Percentiles rank a stretch among this genome's conserved stretches.
Evolutionary conservation across 305 asterid genomes (phyloP).

Genomic region (Rubia balearica): DNA sequence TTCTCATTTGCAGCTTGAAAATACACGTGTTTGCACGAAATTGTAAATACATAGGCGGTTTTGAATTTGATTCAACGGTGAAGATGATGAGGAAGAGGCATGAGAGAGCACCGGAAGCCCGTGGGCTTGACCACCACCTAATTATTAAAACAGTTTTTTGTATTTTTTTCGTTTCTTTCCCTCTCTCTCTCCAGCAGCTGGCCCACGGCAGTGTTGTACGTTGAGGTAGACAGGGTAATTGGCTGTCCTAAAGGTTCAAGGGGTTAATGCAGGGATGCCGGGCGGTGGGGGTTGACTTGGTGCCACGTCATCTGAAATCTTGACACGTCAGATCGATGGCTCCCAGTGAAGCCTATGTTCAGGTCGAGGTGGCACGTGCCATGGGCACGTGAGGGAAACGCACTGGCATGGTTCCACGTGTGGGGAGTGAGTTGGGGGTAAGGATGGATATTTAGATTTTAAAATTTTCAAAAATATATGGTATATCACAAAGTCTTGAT

Average conservation of each 20-base stretch:
- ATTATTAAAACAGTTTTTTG: no score
- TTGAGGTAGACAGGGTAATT: no score
- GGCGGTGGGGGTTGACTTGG: slow-evolving; percentile 10
- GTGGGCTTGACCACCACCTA: no score
- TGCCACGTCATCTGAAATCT: slow-evolving; percentile 3
- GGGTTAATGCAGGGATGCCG: not conserved
- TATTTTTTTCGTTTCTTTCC: no score
- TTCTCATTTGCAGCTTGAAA: not conserved
- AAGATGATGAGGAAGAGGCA: slow-evolving; percentile 5
- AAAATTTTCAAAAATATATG: no score
- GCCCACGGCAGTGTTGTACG: no score
- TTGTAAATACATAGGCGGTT: not conserved
- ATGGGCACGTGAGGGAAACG: no score
- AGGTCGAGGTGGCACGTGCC: slow-evolving; percentile 9
- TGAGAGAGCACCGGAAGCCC: slow-evolving; percentile 8
- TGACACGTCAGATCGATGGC: slow-evolving; percentile 16
- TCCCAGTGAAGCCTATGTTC: not conserved
- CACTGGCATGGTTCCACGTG: slow-evolving; percentile 6
- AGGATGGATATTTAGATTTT: no score
- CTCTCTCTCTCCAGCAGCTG: no score
- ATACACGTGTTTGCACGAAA: not conserved
- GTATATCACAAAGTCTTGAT: no score
- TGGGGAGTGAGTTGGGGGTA: not conserved
- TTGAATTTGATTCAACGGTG: slow-evolving; percentile 8
- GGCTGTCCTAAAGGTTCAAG: no score